phyloP scores from a whole-genome alignment of 2,329 filamentous ascomycete species.

The Neurospora sp. region DNA sequence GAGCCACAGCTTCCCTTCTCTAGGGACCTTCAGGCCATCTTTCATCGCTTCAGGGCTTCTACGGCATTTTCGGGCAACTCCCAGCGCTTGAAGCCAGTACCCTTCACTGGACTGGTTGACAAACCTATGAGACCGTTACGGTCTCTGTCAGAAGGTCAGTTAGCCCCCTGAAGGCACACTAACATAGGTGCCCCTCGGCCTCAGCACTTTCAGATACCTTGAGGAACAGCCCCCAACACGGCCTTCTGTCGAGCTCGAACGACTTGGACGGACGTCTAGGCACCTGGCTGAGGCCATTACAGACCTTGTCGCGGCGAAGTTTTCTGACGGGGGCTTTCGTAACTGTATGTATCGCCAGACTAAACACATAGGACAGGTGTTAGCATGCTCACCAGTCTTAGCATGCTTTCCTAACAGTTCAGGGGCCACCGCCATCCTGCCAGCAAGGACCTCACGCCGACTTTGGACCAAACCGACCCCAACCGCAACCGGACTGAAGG shows the following conservation, averaged over 20 bases:
- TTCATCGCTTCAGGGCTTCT: neutral
- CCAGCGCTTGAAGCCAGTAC: neutral
- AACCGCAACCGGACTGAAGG: neutral
- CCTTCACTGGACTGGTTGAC: neutral
- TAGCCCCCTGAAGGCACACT: neutral
- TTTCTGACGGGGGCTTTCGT: neutral
- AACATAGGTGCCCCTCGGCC: neutral
- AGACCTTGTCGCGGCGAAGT: neutral
- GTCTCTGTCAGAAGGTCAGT: neutral
- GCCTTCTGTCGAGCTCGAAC: neutral
- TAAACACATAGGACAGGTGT: neutral
- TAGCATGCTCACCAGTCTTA: neutral
- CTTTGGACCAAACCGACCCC: neutral
- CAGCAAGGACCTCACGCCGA: neutral
- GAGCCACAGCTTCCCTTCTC: neutral
- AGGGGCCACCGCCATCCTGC: neutral
- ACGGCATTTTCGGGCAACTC: neutral
- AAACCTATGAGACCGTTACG: neutral
- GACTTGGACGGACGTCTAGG: neutral
- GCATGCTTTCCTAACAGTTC: neutral
- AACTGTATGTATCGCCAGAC: neutral
- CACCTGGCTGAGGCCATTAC: neutral
- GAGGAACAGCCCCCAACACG: neutral
- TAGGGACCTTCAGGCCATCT: neutral
- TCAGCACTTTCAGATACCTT: neutral